Base-by-base conservation (phyloP, 1,284 basidiomycete genomes). In the Ganoderma meredithae region DNA sequence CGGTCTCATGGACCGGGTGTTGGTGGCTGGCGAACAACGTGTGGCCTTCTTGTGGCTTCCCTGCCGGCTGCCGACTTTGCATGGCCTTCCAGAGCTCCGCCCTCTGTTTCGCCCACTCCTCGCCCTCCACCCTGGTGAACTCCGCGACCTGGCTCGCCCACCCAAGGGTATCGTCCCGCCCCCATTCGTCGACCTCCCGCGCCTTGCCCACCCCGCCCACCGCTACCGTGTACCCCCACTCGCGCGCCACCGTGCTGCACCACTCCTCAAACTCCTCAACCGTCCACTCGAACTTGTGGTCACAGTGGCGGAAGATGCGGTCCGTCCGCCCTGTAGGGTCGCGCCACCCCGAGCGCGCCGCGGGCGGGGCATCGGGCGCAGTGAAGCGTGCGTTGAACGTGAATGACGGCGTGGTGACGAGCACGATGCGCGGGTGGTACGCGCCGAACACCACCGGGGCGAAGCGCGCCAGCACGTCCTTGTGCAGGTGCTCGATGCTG, bases 271-370 rank as follows among this genome's bases (percentile, higher is more conserved):
- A 98, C 77, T 98, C 96, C 3, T 88, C 86, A 0, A 82, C 79
- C 0, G 95, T 97, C 94, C 95, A 97, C 79, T 98, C 96, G 75
- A 97, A 95, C 77, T 97, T 95, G 81, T 98, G 97, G 76, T 98
- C 96, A 25, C 83, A 78, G 77, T 98, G 91, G 66, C 97, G 83
- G 79, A 93, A 93, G 31, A 89, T 77, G 2, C 95, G 86, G 58
- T 88, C 81, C 0, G 95, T 96, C 6, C 95, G 90, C 27, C 82
- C 79, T 0, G 91, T 93, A 7, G 92, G 91, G 79, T 98, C 96
- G 0, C 80, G 83, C 76, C 83, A 91, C 0, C 94, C 95, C 17
- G 81, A 79, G 2, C 86, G 84, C 3, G 83, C 81, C 12, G 77
- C 75, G 9, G 72, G 72, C 4, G 83, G 82, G 5, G 87, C 80